Base-by-base conservation (phyloP, 2,329 filamentous ascomycete species). In the Curvularia sp. region DNA sequence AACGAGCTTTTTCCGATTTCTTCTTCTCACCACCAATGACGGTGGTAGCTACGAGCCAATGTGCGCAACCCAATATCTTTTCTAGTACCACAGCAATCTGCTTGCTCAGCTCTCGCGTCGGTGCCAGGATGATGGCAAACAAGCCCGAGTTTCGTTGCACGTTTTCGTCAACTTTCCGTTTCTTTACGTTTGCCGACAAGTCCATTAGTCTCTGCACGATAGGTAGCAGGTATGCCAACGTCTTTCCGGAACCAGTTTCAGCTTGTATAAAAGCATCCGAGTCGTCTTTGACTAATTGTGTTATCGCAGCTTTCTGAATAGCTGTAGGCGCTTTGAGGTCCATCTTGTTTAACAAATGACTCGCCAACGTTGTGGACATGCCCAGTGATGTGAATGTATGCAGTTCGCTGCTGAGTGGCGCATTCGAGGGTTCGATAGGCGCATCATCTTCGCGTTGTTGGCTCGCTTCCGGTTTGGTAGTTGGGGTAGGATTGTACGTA, bases 241-340 rank as follows among this genome's bases (percentile, higher is more conserved):
- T 99, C 80, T 99, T 99, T 79, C 95, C 95, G 0, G 95, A 99
- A 67, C 95, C 95, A 0, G 95, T 99, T 79, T 99, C 90, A 2
- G 95, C 96, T 76, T 98, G 95, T 33, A 99, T 89, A 70, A 99
- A 99, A 2, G 93, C 93, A 80, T 99, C 95, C 46, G 86, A 88
- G 68, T 96, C 90, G 53, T 90, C 89, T 42, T 88, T 88, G 44
- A 96, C 79, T 61, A 99, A 80, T 68, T 95, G 89, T 42, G 90
- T 85, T 39, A 99, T 89, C 0, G 94, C 90, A 61, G 91, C 92
- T 69, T 93, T 93, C 79, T 99, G 95, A 73, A 99, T 97, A 0
- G 92, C 92, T 0, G 95, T 99, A 5, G 95, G 95, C 0, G 92
- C 90, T 74, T 93, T 95, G 75, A 99, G 85, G 56, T 89, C 86